Conservation (phyloP, 78 protist species). For the Bigelowiella natans region DNA sequence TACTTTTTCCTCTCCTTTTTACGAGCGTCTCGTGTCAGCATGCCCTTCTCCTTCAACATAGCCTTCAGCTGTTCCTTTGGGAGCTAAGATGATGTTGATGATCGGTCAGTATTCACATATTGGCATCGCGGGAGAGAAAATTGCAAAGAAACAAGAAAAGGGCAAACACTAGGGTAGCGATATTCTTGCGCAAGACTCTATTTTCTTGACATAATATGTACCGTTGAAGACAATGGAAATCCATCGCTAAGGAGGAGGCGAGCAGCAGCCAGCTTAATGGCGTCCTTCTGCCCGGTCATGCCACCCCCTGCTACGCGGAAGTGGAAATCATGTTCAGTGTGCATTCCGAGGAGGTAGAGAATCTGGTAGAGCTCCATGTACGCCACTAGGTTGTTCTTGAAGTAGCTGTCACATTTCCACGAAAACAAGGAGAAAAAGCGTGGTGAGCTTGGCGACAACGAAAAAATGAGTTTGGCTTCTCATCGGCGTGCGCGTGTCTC, state of each 20-base stretch:
- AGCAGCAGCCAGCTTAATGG: background rate
- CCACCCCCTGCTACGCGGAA: background rate
- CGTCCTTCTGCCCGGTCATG: background rate
- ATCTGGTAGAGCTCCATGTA: background rate
- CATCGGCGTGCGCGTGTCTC: no score
- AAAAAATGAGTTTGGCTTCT: no score
- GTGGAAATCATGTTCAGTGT: background rate
- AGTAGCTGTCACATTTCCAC: background rate
- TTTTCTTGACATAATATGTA: no score
- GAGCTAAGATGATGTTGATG: no score
- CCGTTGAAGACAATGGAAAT: background rate
- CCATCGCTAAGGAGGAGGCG: background rate
- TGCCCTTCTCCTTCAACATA: background rate
- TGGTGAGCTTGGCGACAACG: no score
- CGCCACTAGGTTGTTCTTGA: background rate
- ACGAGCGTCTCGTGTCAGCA: background rate
- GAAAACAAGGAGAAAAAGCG: background rate
- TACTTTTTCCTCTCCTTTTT: background rate
- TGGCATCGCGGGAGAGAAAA: no score
- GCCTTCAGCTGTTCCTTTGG: background rate
- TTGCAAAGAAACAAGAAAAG: no score
- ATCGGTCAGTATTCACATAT: no score
- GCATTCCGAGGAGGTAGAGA: background rate
- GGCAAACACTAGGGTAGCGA: no score
- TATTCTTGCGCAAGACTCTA: no score